phyloP scores from a whole-genome alignment of 2,329 filamentous ascomycete species.

The Alternaria brassicae region DNA sequence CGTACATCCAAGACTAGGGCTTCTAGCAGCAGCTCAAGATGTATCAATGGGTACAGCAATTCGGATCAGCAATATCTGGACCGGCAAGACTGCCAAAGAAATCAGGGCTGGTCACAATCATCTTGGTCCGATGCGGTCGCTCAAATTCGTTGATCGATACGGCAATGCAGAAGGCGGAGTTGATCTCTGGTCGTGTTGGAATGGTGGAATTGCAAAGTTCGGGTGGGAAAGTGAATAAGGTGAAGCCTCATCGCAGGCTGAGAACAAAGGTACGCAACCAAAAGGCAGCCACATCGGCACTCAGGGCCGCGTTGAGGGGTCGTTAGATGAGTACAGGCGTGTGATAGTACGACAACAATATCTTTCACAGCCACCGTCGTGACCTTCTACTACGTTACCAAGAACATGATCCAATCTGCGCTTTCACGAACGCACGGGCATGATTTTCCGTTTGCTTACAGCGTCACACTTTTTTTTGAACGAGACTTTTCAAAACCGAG shows the following conservation, averaged over 20 bases:
- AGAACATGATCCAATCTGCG: neutral
- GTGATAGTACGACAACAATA: neutral
- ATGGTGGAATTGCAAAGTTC: conserved; percentile 28
- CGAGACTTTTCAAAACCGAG: neutral
- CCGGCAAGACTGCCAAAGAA: conserved; percentile 37
- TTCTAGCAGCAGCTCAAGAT: conserved; percentile 46
- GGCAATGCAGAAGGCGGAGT: conserved; percentile 20
- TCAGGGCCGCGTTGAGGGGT: too few relatives aligned
- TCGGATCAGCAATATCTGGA: conserved; percentile 43
- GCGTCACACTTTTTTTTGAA: neutral
- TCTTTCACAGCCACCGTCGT: neutral
- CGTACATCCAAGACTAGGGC: conserved; percentile 36
- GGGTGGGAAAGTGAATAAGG: neutral
- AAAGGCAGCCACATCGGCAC: neutral
- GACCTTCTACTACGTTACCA: neutral
- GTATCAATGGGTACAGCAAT: conserved; percentile 24
- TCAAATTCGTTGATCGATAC: conserved; percentile 42
- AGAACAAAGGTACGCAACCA: neutral
- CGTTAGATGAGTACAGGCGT: neutral
- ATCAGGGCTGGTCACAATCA: conserved; percentile 13
- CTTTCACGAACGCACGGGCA: neutral
- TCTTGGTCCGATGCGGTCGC: conserved; percentile 23
- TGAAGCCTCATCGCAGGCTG: neutral
- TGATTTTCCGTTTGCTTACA: neutral
- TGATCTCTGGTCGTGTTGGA: conserved; percentile 35